Base-by-base conservation (phyloP, 2,329 filamentous ascomycete genomes). In the Diaporthe caulivora region DNA sequence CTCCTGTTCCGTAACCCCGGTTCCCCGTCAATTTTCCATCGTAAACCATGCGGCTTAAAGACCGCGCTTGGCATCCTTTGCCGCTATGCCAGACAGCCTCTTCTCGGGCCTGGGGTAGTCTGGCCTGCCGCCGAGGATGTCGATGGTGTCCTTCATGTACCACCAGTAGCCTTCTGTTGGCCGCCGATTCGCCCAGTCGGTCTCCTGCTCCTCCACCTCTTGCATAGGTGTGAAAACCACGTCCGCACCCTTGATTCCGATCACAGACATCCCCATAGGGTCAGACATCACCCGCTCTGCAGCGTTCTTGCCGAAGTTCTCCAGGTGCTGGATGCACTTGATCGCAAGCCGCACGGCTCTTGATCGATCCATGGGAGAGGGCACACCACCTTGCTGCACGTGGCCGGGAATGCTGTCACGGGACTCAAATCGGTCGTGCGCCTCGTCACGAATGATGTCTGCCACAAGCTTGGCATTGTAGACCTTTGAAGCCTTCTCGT, bases 391-490 rank as follows among this genome's bases (percentile, higher is more conserved):
- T 85, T 98, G 96, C 84, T 98, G 95, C 77, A 97, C 95, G 84
- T 98, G 95, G 18, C 95, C 95, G 0, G 95, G 95, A 67, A 97
- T 96, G 77, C 94, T 95, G 81, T 97, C 93, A 75, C 96, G 92
- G 58, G 94, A 94, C 83, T 99, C 97, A 80, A 99, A 99, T 21
- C 95, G 92, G 76, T 95, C 95, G 78, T 94, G 92, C 11, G 95
- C 94, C 83, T 98, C 97, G 78, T 97, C 95, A 73, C 94, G 94
- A 84, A 99, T 98, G 84, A 98, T 98, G 80, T 96, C 93, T 44
- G 96, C 95, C 79, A 99, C 96, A 73, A 98, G 90, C 83, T 97
- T 95, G 24, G 97, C 97, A 65, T 90, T 94, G 87, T 98, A 98
- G 21, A 95, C 95, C 79, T 89, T 92, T 79, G 94, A 97, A 9